Conservation (phyloP, 2,329 filamentous ascomycete species). For the Trichoderma citrinoviride region DNA sequence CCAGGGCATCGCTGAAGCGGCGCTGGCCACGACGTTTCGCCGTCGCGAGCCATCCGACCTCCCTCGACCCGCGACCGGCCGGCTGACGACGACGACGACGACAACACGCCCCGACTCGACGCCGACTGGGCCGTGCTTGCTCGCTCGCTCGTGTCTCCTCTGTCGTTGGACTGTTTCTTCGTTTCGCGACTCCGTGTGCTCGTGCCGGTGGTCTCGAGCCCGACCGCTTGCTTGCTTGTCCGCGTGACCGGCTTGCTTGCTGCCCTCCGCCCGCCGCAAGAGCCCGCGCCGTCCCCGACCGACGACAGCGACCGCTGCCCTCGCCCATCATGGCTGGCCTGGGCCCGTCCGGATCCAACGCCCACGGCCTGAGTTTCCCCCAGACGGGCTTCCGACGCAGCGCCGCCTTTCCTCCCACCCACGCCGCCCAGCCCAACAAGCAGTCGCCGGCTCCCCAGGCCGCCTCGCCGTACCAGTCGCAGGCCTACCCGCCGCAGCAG, state of each 20-base stretch:
- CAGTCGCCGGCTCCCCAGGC: slow-evolving; percentile 55
- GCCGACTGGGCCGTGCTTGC: slow-evolving; percentile 8
- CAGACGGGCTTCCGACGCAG: slow-evolving; percentile 50
- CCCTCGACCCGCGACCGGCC: slow-evolving; percentile 12
- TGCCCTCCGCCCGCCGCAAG: not conserved
- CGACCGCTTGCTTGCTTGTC: no score
- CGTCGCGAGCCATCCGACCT: slow-evolving; percentile 8
- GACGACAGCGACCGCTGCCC: not conserved
- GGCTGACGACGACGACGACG: slow-evolving; percentile 16
- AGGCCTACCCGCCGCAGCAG: slow-evolving; percentile 54
- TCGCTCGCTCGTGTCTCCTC: not conserved
- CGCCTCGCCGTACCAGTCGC: slow-evolving; percentile 54
- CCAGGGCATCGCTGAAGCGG: not conserved
- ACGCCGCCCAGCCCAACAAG: slow-evolving; percentile 53
- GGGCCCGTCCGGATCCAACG: slow-evolving; percentile 50
- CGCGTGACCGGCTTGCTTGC: not conserved
- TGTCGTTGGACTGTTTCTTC: not conserved
- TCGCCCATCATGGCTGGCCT: slow-evolving; percentile 46
- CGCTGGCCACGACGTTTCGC: not conserved
- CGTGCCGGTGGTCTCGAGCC: no score
- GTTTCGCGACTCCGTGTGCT: no score
- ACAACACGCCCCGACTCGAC: slow-evolving; percentile 5
- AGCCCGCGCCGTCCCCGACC: slow-evolving; percentile 14
- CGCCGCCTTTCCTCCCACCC: slow-evolving; percentile 43
- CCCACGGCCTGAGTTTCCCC: slow-evolving; percentile 54